phyloP scores from a whole-genome alignment of 1,139 yeast genomes.

The Yamadazyma diddensiae region DNA sequence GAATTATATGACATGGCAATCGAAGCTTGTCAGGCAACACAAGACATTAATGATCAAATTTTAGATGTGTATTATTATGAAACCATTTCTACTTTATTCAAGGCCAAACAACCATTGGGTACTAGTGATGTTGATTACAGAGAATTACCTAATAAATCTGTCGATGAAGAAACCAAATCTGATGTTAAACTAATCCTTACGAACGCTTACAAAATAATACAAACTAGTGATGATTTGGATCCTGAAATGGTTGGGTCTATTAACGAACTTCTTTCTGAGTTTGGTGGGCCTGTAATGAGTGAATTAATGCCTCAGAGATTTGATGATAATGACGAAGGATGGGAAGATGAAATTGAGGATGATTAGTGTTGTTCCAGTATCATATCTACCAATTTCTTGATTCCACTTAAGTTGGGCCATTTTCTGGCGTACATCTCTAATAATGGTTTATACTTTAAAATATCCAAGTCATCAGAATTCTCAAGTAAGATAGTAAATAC shows the following conservation, averaged over 20 bases:
- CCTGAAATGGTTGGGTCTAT: constrained; percentile 56
- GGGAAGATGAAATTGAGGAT: constrained; percentile 45
- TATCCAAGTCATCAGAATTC: too few relatives aligned
- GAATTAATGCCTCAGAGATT: constrained; percentile 44
- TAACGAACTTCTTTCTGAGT: constrained; percentile 42
- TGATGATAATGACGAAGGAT: constrained; percentile 40
- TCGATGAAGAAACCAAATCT: constrained; percentile 27
- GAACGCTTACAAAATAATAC: constrained; percentile 50
- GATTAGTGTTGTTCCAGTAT: constrained; percentile 10
- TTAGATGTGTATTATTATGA: constrained; percentile 79
- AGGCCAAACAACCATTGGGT: constrained; percentile 38
- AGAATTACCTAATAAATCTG: constrained; percentile 28
- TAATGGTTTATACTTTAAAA: constrained; percentile 2
- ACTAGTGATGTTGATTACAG: constrained; percentile 44
- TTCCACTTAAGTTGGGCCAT: constrained; percentile 3
- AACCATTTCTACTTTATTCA: constrained; percentile 68
- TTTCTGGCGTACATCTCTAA: constrained; percentile 3
- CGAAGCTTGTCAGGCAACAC: constrained; percentile 56
- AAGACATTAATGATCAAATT: constrained; percentile 79
- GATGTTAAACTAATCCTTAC: constrained; percentile 57
- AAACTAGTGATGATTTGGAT: constrained; percentile 43
- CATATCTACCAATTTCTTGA: not conserved
- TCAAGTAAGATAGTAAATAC: too few relatives aligned
- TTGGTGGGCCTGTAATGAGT: constrained; percentile 59
- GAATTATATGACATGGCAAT: constrained; percentile 66